These are phyloP conservation scores for Tolypocladium inflatum DNA, from an alignment of 2,329 filamentous ascomycete genomes.

Conservation along the genomic window DNA sequence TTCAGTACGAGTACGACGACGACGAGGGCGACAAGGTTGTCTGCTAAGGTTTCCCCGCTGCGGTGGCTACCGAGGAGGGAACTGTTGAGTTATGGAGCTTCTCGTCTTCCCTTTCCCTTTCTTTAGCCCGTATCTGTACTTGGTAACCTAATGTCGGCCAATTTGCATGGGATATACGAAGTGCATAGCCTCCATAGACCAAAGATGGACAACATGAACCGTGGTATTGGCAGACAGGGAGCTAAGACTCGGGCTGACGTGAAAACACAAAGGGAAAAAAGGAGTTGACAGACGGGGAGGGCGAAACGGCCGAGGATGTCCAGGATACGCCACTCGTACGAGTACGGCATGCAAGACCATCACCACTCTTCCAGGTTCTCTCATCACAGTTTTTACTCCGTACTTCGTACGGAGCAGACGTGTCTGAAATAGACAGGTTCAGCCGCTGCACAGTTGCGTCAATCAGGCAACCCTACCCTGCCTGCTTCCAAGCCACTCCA, in stretches of 20 bases:
- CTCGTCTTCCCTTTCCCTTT: neutral
- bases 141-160: neutral
- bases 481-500: too few species aligned
- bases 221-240: too few species aligned
- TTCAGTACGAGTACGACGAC: slow-evolving; percentile 23
- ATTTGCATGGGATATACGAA: neutral
- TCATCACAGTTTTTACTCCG: neutral
- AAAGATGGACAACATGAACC: too few species aligned
- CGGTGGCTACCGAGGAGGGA: neutral
- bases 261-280: neutral
- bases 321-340: neutral
- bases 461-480: too few species aligned
- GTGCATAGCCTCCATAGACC: neutral
- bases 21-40: slow-evolving; percentile 8
- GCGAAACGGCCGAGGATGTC: neutral
- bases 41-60: neutral
- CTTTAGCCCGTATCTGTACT: too few species aligned
- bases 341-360: neutral
- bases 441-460: neutral
- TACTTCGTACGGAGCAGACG: too few species aligned
- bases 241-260: neutral
- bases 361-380: neutral
- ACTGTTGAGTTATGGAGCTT: neutral
- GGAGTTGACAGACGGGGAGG: neutral
- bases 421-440: neutral